These are phyloP conservation scores for Sodiomyces alkalinus DNA, from an alignment of 2,329 filamentous ascomycete genomes.

Conservation along the genomic window DNA sequence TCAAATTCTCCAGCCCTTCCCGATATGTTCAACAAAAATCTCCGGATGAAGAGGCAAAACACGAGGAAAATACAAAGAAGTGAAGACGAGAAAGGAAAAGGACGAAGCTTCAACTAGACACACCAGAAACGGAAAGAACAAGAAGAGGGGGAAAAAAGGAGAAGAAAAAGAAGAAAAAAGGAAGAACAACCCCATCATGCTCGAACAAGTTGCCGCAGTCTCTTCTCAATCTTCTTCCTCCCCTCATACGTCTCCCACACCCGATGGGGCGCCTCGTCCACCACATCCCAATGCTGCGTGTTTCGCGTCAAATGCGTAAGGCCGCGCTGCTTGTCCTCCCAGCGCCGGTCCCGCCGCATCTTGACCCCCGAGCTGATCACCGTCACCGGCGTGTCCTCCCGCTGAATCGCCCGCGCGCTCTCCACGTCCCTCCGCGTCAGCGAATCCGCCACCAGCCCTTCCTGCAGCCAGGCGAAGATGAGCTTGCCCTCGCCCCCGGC, in stretches of 20 bases:
- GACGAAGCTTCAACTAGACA: too few relatives aligned
- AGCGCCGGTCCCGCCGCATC: conserved; percentile 49
- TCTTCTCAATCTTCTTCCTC: conserved; percentile 60
- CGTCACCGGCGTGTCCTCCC: conserved; percentile 57
- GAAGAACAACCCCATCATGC: too few relatives aligned
- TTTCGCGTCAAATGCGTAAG: conserved; percentile 67
- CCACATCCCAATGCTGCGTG: conserved; percentile 71
- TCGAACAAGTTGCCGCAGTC: conserved; percentile 52
- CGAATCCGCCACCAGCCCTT: conserved; percentile 74
- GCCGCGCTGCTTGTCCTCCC: conserved; percentile 77
- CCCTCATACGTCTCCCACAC: conserved; percentile 71
- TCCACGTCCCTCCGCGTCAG: conserved; percentile 72
- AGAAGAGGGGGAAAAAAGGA: too few relatives aligned
- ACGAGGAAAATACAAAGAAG: too few relatives aligned
- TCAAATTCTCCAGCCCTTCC: too few relatives aligned
- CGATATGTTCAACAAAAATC: too few relatives aligned
- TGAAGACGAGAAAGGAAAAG: too few relatives aligned
- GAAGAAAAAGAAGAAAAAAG: too few relatives aligned
- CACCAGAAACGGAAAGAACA: too few relatives aligned
- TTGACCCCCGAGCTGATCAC: conserved; percentile 71
- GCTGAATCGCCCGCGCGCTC: conserved; percentile 67
- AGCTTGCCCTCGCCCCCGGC: conserved; percentile 69
- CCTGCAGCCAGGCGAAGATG: conserved; percentile 84
- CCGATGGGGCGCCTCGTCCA: conserved; percentile 69
- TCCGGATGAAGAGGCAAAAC: too few relatives aligned